phyloP scores from a whole-genome alignment of 495 filamentous ascomycete species.

The Friedmanniomyces simplex region DNA sequence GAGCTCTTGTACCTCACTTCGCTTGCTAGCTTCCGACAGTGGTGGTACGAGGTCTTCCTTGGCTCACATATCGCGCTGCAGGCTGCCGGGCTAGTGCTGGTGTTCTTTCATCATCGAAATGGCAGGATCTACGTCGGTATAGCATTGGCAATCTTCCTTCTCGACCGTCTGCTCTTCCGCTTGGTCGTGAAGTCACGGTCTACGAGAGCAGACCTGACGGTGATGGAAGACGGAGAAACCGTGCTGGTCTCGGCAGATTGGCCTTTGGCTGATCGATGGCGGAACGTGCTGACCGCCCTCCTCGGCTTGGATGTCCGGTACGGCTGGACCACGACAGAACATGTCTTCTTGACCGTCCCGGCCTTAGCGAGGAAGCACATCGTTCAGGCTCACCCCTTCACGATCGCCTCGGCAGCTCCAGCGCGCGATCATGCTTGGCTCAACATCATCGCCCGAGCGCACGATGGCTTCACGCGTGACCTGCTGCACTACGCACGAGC shows the following conservation, averaged over 20 bases:
- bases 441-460: constrained; percentile 44
- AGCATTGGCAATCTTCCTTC: constrained; percentile 43
- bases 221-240: constrained; percentile 43
- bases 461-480: constrained; percentile 47
- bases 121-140: constrained; percentile 34
- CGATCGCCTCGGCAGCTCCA: constrained; percentile 44
- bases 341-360: constrained; percentile 49
- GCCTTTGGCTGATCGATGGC: constrained; percentile 8
- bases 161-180: constrained; percentile 49
- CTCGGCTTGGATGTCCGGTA: constrained; percentile 28
- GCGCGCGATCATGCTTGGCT: constrained; percentile 33
- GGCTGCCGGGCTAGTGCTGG: constrained; percentile 38
- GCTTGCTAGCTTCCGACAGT: constrained; percentile 38
- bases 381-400: constrained; percentile 50
- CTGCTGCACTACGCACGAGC: constrained; percentile 40
- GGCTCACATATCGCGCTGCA: constrained; percentile 47
- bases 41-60: constrained; percentile 50
- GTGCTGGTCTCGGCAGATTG: constrained; percentile 36
- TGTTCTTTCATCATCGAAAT: constrained; percentile 43
- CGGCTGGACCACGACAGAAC: constrained; percentile 48
- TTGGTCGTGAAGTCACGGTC: constrained; percentile 36
- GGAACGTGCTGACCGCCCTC: neutral
- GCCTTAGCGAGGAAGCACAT: constrained; percentile 36
- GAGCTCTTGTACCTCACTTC: constrained; percentile 43
- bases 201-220: constrained; percentile 35